Percentiles rank a stretch among this genome's conserved stretches.
Conservation (phyloP, 2,329 filamentous ascomycete genomes). For the Stachybotrys chlorohalonatus region DNA sequence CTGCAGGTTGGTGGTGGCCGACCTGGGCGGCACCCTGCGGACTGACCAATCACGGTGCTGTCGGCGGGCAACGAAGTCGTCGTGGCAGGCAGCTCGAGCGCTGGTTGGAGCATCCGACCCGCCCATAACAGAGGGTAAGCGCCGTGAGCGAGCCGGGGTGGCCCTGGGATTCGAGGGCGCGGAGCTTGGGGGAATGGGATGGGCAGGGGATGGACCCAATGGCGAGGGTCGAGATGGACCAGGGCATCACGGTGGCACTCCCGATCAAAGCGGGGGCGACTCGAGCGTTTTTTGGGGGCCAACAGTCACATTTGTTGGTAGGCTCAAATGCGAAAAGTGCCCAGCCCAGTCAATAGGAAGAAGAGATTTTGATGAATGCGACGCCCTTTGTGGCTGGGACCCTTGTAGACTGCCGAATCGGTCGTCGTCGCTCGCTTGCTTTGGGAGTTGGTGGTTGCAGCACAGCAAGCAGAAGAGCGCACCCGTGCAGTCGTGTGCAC, state of each 20-base stretch:
- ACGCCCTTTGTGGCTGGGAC: background rate
- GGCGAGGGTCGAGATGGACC: background rate
- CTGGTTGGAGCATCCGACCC: constrained; percentile 10
- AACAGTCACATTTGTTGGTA: background rate
- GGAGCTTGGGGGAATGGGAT: too few relatives aligned
- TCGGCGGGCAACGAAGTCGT: constrained; percentile 3
- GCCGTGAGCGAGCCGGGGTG: constrained; percentile 12
- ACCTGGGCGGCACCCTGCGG: constrained; percentile 7
- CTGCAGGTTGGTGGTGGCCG: constrained; percentile 11
- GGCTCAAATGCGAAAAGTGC: background rate
- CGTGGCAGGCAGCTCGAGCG: constrained; percentile 2
- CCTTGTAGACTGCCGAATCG: background rate
- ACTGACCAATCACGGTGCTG: constrained; percentile 9
- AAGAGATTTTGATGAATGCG: background rate
- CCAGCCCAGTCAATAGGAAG: background rate
- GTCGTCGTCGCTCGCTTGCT: background rate
- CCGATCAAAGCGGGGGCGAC: background rate
- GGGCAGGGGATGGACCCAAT: background rate
- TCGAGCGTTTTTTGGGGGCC: background rate
- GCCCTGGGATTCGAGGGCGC: background rate
- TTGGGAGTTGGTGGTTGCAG: background rate
- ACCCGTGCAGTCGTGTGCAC: background rate
- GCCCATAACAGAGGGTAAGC: constrained; percentile 9
- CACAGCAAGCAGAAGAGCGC: background rate
- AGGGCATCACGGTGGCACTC: background rate